Percentiles rank a stretch among this genome's conserved stretches.
phyloP scores from a whole-genome alignment of 176 grass and related monocot genomes.

The Triticum dicoccoides region DNA sequence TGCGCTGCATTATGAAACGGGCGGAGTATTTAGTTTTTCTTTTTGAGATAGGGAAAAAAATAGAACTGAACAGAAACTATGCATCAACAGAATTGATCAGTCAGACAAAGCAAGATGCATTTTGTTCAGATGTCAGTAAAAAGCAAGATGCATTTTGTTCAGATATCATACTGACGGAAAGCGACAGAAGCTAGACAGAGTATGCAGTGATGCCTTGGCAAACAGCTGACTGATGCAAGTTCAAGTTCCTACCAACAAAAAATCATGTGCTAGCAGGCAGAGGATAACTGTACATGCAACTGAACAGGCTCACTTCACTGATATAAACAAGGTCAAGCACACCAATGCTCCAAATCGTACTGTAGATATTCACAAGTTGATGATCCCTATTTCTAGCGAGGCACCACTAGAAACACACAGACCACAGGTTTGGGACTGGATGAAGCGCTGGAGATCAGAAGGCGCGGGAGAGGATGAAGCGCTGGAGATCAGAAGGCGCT shows the following conservation, averaged over 20 bases:
- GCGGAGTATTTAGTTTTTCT: too few species aligned
- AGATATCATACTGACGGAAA: background rate
- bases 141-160: background rate
- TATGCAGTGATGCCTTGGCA: background rate
- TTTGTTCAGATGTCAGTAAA: background rate
- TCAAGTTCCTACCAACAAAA: background rate
- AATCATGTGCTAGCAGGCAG: background rate
- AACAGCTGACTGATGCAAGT: background rate
- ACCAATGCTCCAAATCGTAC: background rate
- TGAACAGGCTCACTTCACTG: background rate
- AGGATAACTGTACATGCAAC: background rate
- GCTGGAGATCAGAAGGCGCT: conserved; percentile 27
- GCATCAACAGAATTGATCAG: background rate
- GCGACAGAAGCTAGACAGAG: background rate
- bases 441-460: conserved; percentile 21
- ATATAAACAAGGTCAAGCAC: background rate
- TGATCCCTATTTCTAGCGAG: background rate
- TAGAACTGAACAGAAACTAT: background rate
- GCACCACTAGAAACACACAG: background rate
- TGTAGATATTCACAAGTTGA: conserved; percentile 26
- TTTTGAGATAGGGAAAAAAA: background rate
- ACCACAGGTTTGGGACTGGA: background rate
- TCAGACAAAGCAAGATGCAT: background rate
- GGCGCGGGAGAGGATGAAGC: background rate
- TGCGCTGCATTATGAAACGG: too few species aligned